Evolutionary conservation across 805 yeast genomes (phyloP).

Genomic region (Kodamaea neixiangensis): DNA sequence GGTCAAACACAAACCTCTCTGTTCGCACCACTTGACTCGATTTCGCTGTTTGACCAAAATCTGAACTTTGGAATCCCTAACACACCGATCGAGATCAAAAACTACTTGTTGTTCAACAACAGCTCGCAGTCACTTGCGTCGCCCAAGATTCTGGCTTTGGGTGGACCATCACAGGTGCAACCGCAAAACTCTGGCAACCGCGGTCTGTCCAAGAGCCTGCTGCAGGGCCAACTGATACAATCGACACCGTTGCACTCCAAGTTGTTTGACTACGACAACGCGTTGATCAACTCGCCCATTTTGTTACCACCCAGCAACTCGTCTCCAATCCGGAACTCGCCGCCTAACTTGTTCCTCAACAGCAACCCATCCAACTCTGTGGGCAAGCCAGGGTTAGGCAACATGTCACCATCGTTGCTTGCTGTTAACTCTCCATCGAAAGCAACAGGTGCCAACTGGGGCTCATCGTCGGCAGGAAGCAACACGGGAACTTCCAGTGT

Average conservation of each 20-base stretch:
- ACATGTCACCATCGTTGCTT: slow-evolving; percentile 14
- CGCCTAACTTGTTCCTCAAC: slow-evolving; percentile 25
- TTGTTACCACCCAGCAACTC: slow-evolving; percentile 21
- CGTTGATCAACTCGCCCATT: slow-evolving; percentile 21
- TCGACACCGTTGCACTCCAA: slow-evolving; percentile 17
- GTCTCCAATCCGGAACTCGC: slow-evolving; percentile 20
- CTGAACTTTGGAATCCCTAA: slow-evolving; percentile 5
- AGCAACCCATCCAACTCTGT: slow-evolving; percentile 4
- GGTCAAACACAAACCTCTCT: slow-evolving; percentile 8
- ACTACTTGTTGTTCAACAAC: slow-evolving; percentile 19
- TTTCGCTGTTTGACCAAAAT: slow-evolving; percentile 7
- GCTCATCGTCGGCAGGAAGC: slow-evolving; percentile 9
- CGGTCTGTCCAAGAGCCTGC: slow-evolving; percentile 8
- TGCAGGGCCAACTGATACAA: slow-evolving; percentile 10
- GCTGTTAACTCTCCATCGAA: slow-evolving; percentile 7
- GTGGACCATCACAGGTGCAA: slow-evolving; percentile 12
- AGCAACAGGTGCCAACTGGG: slow-evolving; percentile 15
- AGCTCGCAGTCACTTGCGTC: slow-evolving; percentile 22
- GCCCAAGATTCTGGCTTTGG: slow-evolving; percentile 11
- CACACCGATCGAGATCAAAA: slow-evolving; percentile 18
- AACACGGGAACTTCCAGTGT: slow-evolving; percentile 7
- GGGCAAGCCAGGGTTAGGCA: slow-evolving; percentile 6
- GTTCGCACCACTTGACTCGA: slow-evolving; percentile 2
- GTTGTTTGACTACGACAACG: slow-evolving; percentile 19
- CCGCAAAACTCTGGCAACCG: slow-evolving; percentile 10